These are phyloP conservation scores for Saxophila tyrrhenica DNA, from an alignment of 495 filamentous ascomycete genomes.

Conservation along the genomic window DNA sequence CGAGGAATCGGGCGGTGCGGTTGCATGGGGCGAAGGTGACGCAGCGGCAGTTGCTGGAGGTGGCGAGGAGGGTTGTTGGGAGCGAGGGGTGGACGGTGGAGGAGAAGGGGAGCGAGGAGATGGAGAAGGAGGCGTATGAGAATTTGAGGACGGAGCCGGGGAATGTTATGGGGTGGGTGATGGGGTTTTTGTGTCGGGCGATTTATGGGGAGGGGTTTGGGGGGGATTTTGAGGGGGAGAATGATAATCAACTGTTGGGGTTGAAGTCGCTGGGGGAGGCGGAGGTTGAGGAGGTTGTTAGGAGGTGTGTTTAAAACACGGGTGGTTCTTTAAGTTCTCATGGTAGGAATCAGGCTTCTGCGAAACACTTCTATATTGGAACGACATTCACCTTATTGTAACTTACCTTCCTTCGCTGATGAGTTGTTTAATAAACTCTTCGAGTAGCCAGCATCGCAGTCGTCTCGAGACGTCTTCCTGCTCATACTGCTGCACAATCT, in stretches of 20 bases:
- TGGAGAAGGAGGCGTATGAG: conserved; percentile 8
- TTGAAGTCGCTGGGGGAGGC: conserved; percentile 5
- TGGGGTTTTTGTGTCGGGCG: conserved; percentile 5
- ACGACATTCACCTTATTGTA: too few relatives aligned
- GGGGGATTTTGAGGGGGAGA: neutral
- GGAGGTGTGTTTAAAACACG: neutral
- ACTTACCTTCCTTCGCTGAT: too few relatives aligned
- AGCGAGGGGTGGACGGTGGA: conserved; percentile 1
- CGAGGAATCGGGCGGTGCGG: conserved; percentile 12
- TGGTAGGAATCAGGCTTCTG: too few relatives aligned
- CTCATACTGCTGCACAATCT: too few relatives aligned
- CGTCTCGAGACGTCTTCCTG: too few relatives aligned
- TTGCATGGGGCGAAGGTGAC: conserved; percentile 8
- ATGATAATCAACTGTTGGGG: conserved; percentile 17
- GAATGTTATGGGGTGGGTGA: neutral
- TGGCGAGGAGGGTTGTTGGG: conserved; percentile 6
- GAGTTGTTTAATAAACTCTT: too few relatives aligned
- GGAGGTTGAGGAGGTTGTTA: conserved; percentile 9
- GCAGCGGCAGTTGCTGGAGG: conserved; percentile 12
- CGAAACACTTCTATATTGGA: too few relatives aligned
- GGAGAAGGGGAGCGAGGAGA: conserved; percentile 1
- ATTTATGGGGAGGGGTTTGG: conserved; percentile 9
- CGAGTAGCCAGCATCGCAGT: too few relatives aligned
- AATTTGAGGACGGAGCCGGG: conserved; percentile 2
- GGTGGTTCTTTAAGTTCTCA: neutral